Evolutionary conservation across 2,329 filamentous ascomycete species (phyloP).

Genomic region (Colletotrichum melonis): DNA sequence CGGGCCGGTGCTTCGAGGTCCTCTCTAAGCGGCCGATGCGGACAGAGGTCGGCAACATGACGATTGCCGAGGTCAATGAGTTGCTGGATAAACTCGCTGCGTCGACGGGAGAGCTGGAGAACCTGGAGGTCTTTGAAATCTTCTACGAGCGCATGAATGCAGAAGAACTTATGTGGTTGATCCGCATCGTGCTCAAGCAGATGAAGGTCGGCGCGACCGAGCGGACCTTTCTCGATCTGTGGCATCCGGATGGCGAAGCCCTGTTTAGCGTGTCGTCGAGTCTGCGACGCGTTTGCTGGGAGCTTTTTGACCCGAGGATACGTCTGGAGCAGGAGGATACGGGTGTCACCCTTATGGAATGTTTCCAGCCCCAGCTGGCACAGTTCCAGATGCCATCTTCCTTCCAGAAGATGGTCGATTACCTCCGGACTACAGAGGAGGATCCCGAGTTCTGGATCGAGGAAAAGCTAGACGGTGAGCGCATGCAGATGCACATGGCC

Average conservation of each 20-base stretch:
- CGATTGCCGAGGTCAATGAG: slow-evolving; percentile 89
- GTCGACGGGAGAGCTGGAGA: slow-evolving; percentile 83
- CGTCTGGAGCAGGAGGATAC: slow-evolving; percentile 81
- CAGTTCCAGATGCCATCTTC: slow-evolving; percentile 86
- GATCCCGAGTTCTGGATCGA: slow-evolving; percentile 94
- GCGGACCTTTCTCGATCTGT: slow-evolving; percentile 85
- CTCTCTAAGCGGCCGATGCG: slow-evolving; percentile 85
- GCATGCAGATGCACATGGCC: slow-evolving; percentile 95
- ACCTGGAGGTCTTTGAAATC: slow-evolving; percentile 81
- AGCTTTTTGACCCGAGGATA: slow-evolving; percentile 79
- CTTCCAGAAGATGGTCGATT: slow-evolving; percentile 82
- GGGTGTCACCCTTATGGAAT: slow-evolving; percentile 87
- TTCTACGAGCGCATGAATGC: slow-evolving; percentile 95
- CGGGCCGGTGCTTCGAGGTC: slow-evolving; percentile 87
- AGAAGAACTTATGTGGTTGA: slow-evolving; percentile 93
- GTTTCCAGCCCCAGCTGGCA: slow-evolving; percentile 95
- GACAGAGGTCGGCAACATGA: slow-evolving; percentile 80
- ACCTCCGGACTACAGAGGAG: slow-evolving; percentile 72
- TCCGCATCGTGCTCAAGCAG: slow-evolving; percentile 89
- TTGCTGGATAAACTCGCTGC: slow-evolving; percentile 82
- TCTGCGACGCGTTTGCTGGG: slow-evolving; percentile 92
- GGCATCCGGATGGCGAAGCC: slow-evolving; percentile 82
- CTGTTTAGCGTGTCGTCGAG: slow-evolving; percentile 93
- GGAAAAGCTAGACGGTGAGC: slow-evolving; percentile 95
- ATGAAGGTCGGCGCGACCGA: slow-evolving; percentile 83